These are phyloP conservation scores for Verticillium zaregamsianum DNA, from an alignment of 2,329 filamentous ascomycete species.

Conservation along the genomic window DNA sequence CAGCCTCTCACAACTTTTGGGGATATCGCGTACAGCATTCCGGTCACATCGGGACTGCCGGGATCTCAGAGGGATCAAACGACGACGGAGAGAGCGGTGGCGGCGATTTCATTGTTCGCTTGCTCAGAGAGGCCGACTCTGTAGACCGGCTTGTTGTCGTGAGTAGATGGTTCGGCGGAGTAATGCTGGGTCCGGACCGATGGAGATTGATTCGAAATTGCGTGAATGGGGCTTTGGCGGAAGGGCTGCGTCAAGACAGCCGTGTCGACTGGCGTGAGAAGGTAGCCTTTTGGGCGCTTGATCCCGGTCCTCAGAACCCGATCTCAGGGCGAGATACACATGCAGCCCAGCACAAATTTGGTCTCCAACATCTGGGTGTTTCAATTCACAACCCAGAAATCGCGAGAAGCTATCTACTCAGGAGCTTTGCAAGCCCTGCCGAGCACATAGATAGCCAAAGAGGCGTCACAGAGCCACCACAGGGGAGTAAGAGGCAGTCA, in stretches of 20 bases:
- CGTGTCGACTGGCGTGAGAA: slow-evolving; percentile 18
- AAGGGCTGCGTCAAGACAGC: slow-evolving; percentile 34
- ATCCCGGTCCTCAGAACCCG: slow-evolving; percentile 24
- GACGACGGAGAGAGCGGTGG: slow-evolving; percentile 61
- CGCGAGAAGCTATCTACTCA: slow-evolving; percentile 55
- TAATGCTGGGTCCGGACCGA: slow-evolving; percentile 57
- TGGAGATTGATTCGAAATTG: slow-evolving; percentile 60
- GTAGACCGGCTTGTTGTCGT: slow-evolving; percentile 54
- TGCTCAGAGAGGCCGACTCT: slow-evolving; percentile 47
- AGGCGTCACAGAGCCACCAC: not conserved
- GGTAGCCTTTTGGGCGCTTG: slow-evolving; percentile 58
- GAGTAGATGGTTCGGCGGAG: slow-evolving; percentile 59
- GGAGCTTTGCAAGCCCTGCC: slow-evolving; percentile 49
- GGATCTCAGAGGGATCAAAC: slow-evolving; percentile 44
- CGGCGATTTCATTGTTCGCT: slow-evolving; percentile 50
- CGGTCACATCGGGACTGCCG: not conserved
- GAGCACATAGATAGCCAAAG: not conserved
- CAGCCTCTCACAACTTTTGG: slow-evolving; percentile 57
- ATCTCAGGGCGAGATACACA: not conserved
- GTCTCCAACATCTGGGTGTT: slow-evolving; percentile 40
- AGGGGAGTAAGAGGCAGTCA: not conserved
- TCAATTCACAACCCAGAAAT: slow-evolving; percentile 71
- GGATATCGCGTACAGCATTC: slow-evolving; percentile 34
- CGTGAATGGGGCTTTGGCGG: slow-evolving; percentile 50
- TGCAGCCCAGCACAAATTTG: not conserved